Evolutionary conservation across 306 rosid genomes (phyloP).

Genomic region (Crotalaria pallida): DNA sequence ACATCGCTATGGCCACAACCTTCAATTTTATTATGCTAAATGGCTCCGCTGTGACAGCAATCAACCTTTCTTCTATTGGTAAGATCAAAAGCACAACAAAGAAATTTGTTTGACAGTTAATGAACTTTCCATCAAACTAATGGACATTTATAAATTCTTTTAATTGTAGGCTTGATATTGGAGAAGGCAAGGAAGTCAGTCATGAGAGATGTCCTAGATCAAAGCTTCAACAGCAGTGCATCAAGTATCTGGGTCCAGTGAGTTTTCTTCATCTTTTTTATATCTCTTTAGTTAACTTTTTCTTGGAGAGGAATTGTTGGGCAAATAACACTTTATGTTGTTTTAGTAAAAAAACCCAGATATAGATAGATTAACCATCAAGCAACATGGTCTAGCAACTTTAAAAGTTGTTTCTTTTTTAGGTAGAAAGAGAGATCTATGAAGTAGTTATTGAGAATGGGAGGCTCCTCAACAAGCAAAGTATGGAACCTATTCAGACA

Average conservation of each 20-base stretch:
- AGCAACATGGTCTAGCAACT: background rate
- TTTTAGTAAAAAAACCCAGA: background rate
- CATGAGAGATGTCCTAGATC: conserved; percentile 52
- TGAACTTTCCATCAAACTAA: background rate
- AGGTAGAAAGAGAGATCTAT: conserved; percentile 62
- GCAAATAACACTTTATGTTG: too few relatives aligned
- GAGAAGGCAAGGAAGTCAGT: conserved; percentile 73
- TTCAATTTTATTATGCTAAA: conserved; percentile 71
- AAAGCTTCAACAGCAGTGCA: conserved; percentile 81
- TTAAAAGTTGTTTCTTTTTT: conserved; percentile 5
- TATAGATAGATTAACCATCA: background rate
- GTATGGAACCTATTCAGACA: conserved; percentile 50
- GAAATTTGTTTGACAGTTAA: background rate
- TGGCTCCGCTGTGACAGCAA: conserved; percentile 78
- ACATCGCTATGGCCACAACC: conserved; percentile 95
- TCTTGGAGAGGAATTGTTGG: too few relatives aligned
- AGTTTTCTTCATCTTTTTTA: conserved; percentile 21
- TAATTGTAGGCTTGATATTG: conserved; percentile 74
- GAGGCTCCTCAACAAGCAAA: conserved; percentile 41
- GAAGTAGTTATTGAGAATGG: conserved; percentile 60
- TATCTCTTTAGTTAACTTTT: background rate
- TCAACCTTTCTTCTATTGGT: conserved; percentile 94
- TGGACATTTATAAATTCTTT: background rate
- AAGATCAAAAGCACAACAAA: conserved; percentile 4
- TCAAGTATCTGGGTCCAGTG: conserved; percentile 90